Conservation (phyloP, 768 basidiomycete genomes). For the Plicaturopsis crispa region DNA sequence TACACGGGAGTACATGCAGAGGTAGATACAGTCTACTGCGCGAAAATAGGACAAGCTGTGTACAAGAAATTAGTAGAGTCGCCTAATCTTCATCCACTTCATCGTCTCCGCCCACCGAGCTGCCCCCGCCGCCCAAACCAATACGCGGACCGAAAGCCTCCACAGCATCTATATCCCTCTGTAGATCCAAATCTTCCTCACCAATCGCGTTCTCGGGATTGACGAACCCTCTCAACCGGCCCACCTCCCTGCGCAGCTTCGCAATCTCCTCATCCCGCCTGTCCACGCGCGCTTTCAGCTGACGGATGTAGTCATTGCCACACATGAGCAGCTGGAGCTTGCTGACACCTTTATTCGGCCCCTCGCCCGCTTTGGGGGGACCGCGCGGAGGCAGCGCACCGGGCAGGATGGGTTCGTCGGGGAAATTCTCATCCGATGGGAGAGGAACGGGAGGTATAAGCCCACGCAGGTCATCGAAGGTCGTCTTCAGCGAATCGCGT, state of each 20-base stretch:
- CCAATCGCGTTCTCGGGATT: slow-evolving; percentile 19
- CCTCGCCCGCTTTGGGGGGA: slow-evolving; percentile 80
- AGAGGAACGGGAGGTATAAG: slow-evolving; percentile 87
- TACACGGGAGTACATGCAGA: no score
- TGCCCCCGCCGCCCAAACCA: slow-evolving; percentile 12
- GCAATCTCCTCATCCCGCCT: slow-evolving; percentile 75
- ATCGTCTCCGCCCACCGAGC: slow-evolving; percentile 9
- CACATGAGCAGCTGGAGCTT: slow-evolving; percentile 89
- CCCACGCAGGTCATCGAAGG: slow-evolving; percentile 77
- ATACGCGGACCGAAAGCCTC: slow-evolving; percentile 29
- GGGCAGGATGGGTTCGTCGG: slow-evolving; percentile 71
- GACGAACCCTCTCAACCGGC: slow-evolving; percentile 38
- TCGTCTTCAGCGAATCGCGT: slow-evolving; percentile 91
- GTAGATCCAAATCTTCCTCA: slow-evolving; percentile 39
- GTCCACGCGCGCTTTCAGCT: slow-evolving; percentile 70
- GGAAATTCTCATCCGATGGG: slow-evolving; percentile 64
- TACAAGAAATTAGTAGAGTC: no score
- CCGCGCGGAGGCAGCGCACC: slow-evolving; percentile 88
- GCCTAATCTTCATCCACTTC: slow-evolving; percentile 8
- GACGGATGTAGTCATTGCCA: slow-evolving; percentile 81
- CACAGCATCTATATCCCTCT: slow-evolving; percentile 51
- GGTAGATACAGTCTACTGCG: not conserved
- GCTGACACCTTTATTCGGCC: slow-evolving; percentile 93
- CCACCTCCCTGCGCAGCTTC: slow-evolving; percentile 58
- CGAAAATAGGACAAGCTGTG: no score